These are phyloP conservation scores for Alternaria arborescens DNA, from an alignment of 2,329 filamentous ascomycete genomes.

Conservation along the genomic window DNA sequence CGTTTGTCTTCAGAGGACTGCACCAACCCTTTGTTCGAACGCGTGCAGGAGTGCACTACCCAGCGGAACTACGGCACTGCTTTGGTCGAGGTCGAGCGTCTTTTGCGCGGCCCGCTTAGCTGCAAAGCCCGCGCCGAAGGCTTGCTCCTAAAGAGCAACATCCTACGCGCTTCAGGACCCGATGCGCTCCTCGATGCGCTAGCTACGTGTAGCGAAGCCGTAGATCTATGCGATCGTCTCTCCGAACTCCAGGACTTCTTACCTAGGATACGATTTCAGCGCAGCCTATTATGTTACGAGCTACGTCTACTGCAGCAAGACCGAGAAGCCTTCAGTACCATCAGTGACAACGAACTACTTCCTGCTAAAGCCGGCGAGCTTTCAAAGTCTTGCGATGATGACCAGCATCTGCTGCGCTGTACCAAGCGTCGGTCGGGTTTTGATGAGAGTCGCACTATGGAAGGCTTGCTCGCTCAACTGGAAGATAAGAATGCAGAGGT, in stretches of 20 bases:
- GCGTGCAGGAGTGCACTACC: constrained; percentile 26
- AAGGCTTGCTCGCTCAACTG: constrained; percentile 29
- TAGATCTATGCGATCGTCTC: constrained; percentile 38
- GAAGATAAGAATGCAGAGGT: constrained; percentile 25
- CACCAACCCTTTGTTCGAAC: constrained; percentile 28
- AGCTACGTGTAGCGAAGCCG: constrained; percentile 43
- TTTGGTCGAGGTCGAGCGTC: constrained; percentile 33
- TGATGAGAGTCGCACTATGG: constrained; percentile 36
- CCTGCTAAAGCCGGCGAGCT: constrained; percentile 21
- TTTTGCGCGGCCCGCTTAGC: constrained; percentile 38
- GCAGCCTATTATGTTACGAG: constrained; percentile 35
- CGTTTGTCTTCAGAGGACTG: constrained; percentile 3
- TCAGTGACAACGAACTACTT: constrained; percentile 10
- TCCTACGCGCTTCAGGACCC: constrained; percentile 33
- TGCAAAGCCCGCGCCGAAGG: constrained; percentile 37
- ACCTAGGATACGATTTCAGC: constrained; percentile 39
- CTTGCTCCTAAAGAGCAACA: constrained; percentile 41
- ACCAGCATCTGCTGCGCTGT: constrained; percentile 21
- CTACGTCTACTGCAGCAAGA: constrained; percentile 35
- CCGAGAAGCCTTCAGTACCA: constrained; percentile 27
- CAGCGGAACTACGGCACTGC: constrained; percentile 36
- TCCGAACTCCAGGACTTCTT: constrained; percentile 31
- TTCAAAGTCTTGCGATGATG: constrained; percentile 31
- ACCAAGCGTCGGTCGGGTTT: constrained; percentile 38
- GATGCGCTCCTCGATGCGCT: constrained; percentile 40